Base-by-base conservation (phyloP, 2,329 filamentous ascomycete genomes). In the Bretziella fagacearum region DNA sequence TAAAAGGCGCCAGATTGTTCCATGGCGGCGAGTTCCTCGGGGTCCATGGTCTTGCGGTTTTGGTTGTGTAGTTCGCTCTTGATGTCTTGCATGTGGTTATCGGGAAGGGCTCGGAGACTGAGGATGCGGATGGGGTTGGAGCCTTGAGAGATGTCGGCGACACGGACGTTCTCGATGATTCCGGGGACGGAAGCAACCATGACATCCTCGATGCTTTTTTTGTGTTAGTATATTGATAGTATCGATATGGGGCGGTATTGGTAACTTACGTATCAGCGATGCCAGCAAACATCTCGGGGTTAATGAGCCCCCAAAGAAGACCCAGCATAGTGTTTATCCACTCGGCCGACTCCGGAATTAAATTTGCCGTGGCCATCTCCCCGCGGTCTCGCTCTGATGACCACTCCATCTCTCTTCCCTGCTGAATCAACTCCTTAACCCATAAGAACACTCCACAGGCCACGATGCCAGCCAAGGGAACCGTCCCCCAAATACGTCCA, bases 171-270 rank as follows among this genome's bases (percentile, higher is more conserved):
- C 60, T 96, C 87, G 53, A 98, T 86, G 32, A 96, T 67, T 1
- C 81, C 78, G 0, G 91, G 91, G 0, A 95, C 82, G 0, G 85
- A 94, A 17, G 87, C 89, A 60, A 93, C 86, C 89, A 96, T 96
- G 54, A 96, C 83, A 59, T 96, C 89, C 63, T 71, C 59, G 1
- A 67, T 58, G 1, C 62, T 64, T 27, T 35, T 18, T 1, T 23
- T 17, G 3, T 6, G 13, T 30, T 6, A 18, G 27, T 29, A 17
- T 54, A 60, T 54, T 54, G 44, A 43, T 1, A 6, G 0, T 11
- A 8, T 2, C 4, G 6, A 2, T 2, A 10, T 0, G 17, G 3
- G 15, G 13, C 33, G 11, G 3, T 10, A 22, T 1, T 2, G 20
- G 4, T 2, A 1, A 59, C 62, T 60, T 53, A 65, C 10, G 84